These are phyloP conservation scores for maize (Zea mays) DNA, from an alignment of 176 grass and related monocot genomes.

Conservation along the genomic window Zm-B73-REFERENCE-NAM-5.0 NC_050099.1:189104501-189105000, in stretches of 20 bases:
- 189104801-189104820: background rate
- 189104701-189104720: constrained; percentile 5
- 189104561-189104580: constrained; percentile 23
- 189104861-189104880: background rate
- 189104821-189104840: background rate
- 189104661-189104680: constrained; percentile 30
- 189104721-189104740: constrained; percentile 34
- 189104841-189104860: too few relatives aligned
- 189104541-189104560: constrained; percentile 42
- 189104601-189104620: constrained; percentile 16
- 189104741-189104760: constrained; percentile 10
- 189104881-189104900: background rate
- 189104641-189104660: background rate
- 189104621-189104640: background rate
- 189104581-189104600: constrained; percentile 32
- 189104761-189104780: background rate
- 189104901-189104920: too few relatives aligned
- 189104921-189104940: too few relatives aligned
- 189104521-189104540: constrained; percentile 24
- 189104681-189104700: constrained; percentile 14
- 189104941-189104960: too few relatives aligned
- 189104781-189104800: background rate
- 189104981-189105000: too few relatives aligned
- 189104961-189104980: too few relatives aligned
- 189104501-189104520: constrained; percentile 24